Evolutionary conservation across 345 rosid species (phyloP), one percentile per base, ranked within the genome.

Genomic region (Populus ilicifolia): DNA sequence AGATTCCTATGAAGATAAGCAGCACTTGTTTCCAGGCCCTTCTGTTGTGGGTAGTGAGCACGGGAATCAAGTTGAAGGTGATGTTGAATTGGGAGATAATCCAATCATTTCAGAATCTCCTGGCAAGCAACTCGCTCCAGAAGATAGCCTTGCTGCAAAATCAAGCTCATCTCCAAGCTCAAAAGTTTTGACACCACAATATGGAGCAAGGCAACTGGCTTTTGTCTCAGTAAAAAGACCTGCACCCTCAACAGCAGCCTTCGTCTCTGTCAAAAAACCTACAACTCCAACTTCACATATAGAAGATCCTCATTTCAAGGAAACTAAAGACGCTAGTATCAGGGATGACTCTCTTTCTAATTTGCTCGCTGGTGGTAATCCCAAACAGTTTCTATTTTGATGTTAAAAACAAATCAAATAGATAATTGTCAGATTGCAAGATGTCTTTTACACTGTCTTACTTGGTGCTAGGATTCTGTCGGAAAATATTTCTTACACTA

Each of bases 131-230:
- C n/a, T 67, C 38, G 25, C 30, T 13, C 14, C 23, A 43, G 70
- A 84, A 80, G 75, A 56, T 72, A 74, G 67, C 30, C 43, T 18
- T 56, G 67, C 20, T 46, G 73, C 78, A 6, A 52, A 73, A 52
- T 67, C 79, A 38, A 69, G 70, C 67, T 41, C 82, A 29, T 75
- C 78, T 17, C 65, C 75, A 7, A 80, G 69, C 64, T 79, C 71
- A 8, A 81, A 48, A 35, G 50, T 54, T 33, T 36, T 29, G 1
- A 46, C 78, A 36, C 77, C 67, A 30, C 54, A 72, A 72, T 54
- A 84, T 10, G 44, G 77, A 62, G 76, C 81, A 4, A 85, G 72
- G 68, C 82, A 84, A 72, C 94, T 91, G 76, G 94, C 97, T 61
- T 81, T 73, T 25, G 11, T 62, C 9, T 68, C 84, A 0, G 71